Percentiles rank a stretch among this genome's conserved stretches.
phyloP scores from a whole-genome alignment of 306 rosid genomes.

The Rosa lucieae region DNA sequence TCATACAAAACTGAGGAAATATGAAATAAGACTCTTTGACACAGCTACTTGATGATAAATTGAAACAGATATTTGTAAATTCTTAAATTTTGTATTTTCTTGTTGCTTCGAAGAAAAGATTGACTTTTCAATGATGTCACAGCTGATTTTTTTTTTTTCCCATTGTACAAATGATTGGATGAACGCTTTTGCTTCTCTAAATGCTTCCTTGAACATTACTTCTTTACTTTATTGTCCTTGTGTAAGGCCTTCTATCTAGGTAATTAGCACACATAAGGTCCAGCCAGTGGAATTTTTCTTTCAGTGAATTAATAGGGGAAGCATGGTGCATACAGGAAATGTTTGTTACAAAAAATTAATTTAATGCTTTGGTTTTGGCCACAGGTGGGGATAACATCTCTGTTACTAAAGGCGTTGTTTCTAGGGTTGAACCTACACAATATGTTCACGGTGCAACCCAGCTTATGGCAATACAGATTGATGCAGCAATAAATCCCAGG shows the following conservation, averaged over 20 bases:
- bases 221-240: background rate
- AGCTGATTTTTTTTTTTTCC: background rate
- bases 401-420: conserved; percentile 87
- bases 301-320: background rate
- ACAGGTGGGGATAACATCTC: conserved; percentile 94
- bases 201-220: background rate
- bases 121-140: background rate
- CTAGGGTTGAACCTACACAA: conserved; percentile 91
- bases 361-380: conserved; percentile 17
- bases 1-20: background rate
- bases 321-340: background rate
- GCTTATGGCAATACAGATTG: conserved; percentile 90
- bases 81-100: too few relatives aligned
- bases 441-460: conserved; percentile 90
- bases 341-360: background rate
- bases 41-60: background rate
- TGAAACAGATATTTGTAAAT: background rate
- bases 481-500: conserved; percentile 95
- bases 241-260: background rate
- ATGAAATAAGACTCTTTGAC: background rate
- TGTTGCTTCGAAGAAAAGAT: too few relatives aligned
- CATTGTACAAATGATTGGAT: background rate
- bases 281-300: background rate
- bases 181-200: background rate
- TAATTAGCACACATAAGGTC: background rate